Conservation (phyloP, 176 grass and related monocot genomes). For the Avena eriantha region DNA sequence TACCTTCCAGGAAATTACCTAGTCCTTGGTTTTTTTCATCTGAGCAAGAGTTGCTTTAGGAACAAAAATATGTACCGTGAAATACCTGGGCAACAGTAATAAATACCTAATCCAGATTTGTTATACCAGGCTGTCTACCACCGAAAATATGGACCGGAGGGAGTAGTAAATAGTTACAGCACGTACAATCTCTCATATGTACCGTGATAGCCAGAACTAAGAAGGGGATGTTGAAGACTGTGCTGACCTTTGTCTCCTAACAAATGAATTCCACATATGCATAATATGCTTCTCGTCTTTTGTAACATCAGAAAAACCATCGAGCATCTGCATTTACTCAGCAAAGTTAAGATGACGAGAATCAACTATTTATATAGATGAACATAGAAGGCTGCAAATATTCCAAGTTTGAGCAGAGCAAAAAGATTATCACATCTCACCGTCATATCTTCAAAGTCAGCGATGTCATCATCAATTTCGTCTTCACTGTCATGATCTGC, state of each 20-base stretch:
- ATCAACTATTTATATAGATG: slow-evolving; percentile 2
- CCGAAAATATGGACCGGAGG: background rate
- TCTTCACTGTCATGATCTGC: slow-evolving; percentile 90
- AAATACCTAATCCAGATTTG: too few species aligned
- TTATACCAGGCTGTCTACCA: too few species aligned
- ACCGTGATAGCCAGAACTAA: background rate
- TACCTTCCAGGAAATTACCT: background rate
- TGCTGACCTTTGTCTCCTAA: slow-evolving; percentile 77
- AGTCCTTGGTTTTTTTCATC: background rate
- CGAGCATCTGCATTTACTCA: slow-evolving; percentile 72
- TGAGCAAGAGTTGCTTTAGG: background rate
- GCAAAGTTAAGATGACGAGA: slow-evolving; percentile 25
- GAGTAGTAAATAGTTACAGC: background rate
- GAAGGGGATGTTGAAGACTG: slow-evolving; percentile 10
- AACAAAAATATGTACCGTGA: background rate
- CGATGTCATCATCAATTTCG: slow-evolving; percentile 89
- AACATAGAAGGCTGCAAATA: slow-evolving; percentile 5
- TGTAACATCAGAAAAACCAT: slow-evolving; percentile 76
- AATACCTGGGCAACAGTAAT: too few species aligned
- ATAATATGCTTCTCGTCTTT: slow-evolving; percentile 89
- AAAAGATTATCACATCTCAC: slow-evolving; percentile 58
- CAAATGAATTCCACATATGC: slow-evolving; percentile 97
- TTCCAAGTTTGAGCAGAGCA: slow-evolving; percentile 27
- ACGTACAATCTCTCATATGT: slow-evolving; percentile 28
- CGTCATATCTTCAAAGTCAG: slow-evolving; percentile 84